Conservation (phyloP, 202 grass and related monocot species). For the Hordeum pubiflorum region DNA sequence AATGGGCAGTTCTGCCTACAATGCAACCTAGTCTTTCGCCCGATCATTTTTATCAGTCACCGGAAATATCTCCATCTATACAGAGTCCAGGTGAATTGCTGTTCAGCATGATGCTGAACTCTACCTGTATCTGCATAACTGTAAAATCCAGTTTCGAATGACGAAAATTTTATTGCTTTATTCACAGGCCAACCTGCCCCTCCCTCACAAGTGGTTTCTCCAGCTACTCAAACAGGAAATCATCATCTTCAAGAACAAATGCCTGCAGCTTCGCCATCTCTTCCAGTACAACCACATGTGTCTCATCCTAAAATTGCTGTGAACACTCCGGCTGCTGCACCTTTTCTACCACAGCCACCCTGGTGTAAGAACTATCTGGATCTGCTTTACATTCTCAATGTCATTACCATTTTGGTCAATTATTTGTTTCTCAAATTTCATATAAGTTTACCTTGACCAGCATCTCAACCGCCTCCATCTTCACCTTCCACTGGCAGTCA, state of each 20-base stretch:
- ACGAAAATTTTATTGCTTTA: background rate
- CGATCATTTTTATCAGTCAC: slow-evolving; percentile 17
- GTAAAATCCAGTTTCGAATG: slow-evolving; percentile 17
- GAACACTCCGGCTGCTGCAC: slow-evolving; percentile 2
- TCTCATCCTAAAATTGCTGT: slow-evolving; percentile 9
- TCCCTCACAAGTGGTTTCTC: slow-evolving; percentile 30
- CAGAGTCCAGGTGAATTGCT: slow-evolving; percentile 12
- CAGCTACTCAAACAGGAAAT: slow-evolving; percentile 20
- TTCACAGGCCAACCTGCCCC: background rate
- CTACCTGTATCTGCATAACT: slow-evolving; percentile 5
- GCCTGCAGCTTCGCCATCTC: slow-evolving; percentile 29
- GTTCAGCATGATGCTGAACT: slow-evolving; percentile 16
- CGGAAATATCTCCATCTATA: slow-evolving; percentile 9
- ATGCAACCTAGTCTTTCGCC: slow-evolving; percentile 20
- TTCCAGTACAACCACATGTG: background rate
- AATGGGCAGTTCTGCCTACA: slow-evolving; percentile 24
- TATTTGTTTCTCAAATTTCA: slow-evolving; percentile 13
- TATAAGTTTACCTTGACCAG: slow-evolving; percentile 22
- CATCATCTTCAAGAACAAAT: slow-evolving; percentile 3
- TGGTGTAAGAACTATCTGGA: slow-evolving; percentile 9
- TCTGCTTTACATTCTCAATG: slow-evolving; percentile 19
- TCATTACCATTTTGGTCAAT: background rate
- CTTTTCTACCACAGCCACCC: slow-evolving; percentile 23
- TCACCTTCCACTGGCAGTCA: background rate
- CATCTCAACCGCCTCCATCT: slow-evolving; percentile 19